Base-by-base conservation (phyloP, 495 filamentous ascomycete genomes). In the Podospora fimiseda region DNA sequence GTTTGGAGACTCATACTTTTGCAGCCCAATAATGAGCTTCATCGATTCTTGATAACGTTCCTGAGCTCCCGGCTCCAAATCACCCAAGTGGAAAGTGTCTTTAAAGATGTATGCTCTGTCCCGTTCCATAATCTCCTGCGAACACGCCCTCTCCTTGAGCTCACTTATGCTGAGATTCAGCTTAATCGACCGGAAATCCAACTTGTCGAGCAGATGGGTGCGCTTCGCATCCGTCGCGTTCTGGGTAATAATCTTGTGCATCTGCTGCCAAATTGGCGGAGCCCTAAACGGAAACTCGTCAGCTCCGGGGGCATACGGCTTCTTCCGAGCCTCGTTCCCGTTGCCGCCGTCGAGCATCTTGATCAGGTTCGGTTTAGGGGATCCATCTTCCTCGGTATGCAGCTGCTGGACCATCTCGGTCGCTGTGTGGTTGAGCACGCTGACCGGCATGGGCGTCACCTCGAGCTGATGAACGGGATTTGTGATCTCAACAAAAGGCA, bases 41-140 rank as follows among this genome's bases (percentile, higher is more conserved):
- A 61, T 48, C 2, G 68, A 65, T 47, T 73, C 66, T 1, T 53
- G 21, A 49, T 69, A 70, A 24, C 63, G 64, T 45, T 65, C 57
- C 11, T 62, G 61, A 0, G 67, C 67, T 6, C 68, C 66, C 0
- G 73, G 71, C 33, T 67, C 70, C 1, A 77, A 52, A 53, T 78
- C 74, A 15, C 61, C 72, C 16, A 59, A 56, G 45, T 76, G 74
- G 59, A 71, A 77, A 33, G 59, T 58, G 48, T 70, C 56, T 24
- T 76, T 70, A 48, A 74, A 70, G 16, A 68, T 45, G 49, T 60
- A 64, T 0, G 68, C 65, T 47, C 64, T 60, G 42, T 70, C 66
- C 27, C 70, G 57, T 19, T 73, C 68, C 45, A 66, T 55, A 27
- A 62, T 60, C 11, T 59, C 56, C 9, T 50, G 27, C 33, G 47